Base-by-base conservation (phyloP, 2,329 filamentous ascomycete genomes). In the Lecanicillium sp. region DNA sequence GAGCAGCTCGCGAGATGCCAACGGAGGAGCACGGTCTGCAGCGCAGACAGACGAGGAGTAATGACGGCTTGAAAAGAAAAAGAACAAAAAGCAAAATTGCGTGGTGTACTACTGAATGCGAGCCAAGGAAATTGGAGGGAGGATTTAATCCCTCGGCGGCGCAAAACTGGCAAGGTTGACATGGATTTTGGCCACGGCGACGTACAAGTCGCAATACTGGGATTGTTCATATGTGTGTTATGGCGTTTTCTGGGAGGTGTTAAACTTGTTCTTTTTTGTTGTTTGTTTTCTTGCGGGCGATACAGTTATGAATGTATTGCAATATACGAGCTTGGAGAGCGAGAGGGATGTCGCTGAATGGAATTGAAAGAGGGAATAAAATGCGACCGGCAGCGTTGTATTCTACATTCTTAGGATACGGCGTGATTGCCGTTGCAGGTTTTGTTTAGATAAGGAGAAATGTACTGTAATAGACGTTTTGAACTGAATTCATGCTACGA, bases 1-100 rank as follows among this genome's bases (percentile, higher is more conserved):
- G 32, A 70, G 62, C 51, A 56, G 63, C 37, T 58, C 64, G 8
- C 64, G 62, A 44, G 67, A 68, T 46, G 57, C 59, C 21, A 71
- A 70, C 39, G 67, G 67, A n/a, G n/a, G n/a, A 15, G 61, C 59
- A 19, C 69, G 64, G 52, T 64, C 67, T 42, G 60, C 65, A 6
- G 62, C 64, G 45, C 72, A 73, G 57, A 80, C 77, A 59, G 77
- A 81, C 53, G 73, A 78, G 51, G 77, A 81, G 42, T 74, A 57
- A 63, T 33, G 48, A 41, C 19, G 27, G 43, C 35, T 48, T 19
- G 44, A 51, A 45, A 51, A 50, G 41, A 50, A 48, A 44, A 56
- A 36, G 48, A 53, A 43, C 50, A 49, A 43, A 27, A 15, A 29
- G 6, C 17, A 11, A 35, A 15, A 35, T 11, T 29, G 45, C 43